Conservation (phyloP, 805 yeast species). For the Lipomyces orientalis region DNA sequence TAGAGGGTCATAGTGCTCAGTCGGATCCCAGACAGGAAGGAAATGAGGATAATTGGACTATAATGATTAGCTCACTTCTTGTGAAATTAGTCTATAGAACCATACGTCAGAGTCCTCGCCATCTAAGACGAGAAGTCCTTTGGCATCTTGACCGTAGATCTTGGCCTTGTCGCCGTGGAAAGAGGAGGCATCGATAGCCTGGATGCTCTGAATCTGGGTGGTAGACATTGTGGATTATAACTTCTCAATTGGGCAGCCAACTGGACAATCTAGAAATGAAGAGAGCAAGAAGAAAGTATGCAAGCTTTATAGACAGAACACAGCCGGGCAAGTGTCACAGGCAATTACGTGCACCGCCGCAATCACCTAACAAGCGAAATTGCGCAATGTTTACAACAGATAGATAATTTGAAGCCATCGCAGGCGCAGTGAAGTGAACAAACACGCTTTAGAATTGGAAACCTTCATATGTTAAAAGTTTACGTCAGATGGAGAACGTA, state of each 20-base stretch:
- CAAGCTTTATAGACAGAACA: background rate
- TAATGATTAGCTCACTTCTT: background rate
- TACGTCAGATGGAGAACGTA: background rate
- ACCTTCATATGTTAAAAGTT: background rate
- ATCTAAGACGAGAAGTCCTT: constrained; percentile 24
- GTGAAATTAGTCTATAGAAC: background rate
- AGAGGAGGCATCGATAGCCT: constrained; percentile 36
- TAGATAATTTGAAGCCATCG: no score
- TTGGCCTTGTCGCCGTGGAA: constrained; percentile 33
- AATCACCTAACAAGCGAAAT: no score
- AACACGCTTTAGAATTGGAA: no score
- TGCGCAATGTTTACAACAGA: background rate
- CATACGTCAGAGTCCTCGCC: constrained; percentile 25
- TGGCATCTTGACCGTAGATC: constrained; percentile 17
- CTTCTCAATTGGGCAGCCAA: background rate
- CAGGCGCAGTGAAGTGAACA: no score
- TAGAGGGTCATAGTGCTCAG: constrained; percentile 56
- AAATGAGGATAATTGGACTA: constrained; percentile 43
- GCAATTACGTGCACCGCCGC: constrained; percentile 1
- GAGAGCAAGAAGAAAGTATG: background rate
- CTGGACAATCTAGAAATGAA: background rate
- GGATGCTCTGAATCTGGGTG: constrained; percentile 22
- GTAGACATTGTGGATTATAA: background rate
- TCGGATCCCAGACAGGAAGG: constrained; percentile 71
- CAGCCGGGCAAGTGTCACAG: background rate